These are phyloP conservation scores for Davidsoniella eucalypti DNA, from an alignment of 2,329 filamentous ascomycete genomes.

Conservation along the genomic window DNA sequence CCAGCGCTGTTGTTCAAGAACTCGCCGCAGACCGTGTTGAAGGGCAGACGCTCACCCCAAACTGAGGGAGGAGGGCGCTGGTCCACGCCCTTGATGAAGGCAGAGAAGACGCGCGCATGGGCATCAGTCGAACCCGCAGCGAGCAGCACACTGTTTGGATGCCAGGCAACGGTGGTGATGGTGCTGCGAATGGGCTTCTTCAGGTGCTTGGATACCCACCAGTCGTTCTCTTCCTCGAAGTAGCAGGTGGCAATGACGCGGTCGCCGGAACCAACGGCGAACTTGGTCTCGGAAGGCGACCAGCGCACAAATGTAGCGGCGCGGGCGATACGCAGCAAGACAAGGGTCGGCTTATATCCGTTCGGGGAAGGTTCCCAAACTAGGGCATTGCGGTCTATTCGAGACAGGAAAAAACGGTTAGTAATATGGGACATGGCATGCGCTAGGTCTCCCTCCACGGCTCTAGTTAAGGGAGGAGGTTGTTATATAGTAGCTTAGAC, in stretches of 20 bases:
- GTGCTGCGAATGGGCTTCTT: conserved; percentile 98
- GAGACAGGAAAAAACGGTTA: neutral
- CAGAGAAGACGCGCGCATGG: conserved; percentile 84
- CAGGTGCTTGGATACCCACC: conserved; percentile 99
- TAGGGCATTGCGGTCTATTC: conserved; percentile 79
- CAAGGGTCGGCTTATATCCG: conserved; percentile 92
- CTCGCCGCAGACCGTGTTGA: conserved; percentile 97
- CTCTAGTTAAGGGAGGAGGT: neutral
- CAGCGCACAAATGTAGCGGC: conserved; percentile 94
- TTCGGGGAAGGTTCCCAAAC: conserved; percentile 91
- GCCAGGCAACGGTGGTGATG: conserved; percentile 88
- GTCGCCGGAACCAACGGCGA: conserved; percentile 90
- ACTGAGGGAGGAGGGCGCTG: conserved; percentile 66
- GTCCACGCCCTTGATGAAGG: conserved; percentile 92
- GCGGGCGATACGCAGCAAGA: conserved; percentile 90
- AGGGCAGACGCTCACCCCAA: conserved; percentile 91
- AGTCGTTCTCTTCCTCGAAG: conserved; percentile 98
- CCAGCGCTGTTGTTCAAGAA: conserved; percentile 91
- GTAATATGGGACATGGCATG: neutral
- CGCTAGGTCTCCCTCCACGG: neutral
- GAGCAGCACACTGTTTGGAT: conserved; percentile 89
- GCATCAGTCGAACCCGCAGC: conserved; percentile 95
- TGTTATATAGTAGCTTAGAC: neutral
- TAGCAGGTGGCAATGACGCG: conserved; percentile 94
- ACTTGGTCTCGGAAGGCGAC: conserved; percentile 94